Base-by-base conservation (phyloP, 1,139 yeast species). In the Candida labiduridarum region DNA sequence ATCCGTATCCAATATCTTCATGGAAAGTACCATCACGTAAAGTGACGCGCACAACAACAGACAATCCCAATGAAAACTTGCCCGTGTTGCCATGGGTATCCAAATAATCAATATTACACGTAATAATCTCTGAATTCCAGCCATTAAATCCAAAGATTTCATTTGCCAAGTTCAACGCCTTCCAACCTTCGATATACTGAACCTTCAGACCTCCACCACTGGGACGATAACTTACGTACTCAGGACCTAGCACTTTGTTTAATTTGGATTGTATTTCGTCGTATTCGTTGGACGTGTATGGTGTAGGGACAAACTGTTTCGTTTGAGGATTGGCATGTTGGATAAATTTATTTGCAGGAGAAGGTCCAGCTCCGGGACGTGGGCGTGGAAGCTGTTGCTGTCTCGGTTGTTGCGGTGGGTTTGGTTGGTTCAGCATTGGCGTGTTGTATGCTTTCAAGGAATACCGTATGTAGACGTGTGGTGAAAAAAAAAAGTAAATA, bases 1-100 rank as follows among this genome's bases (percentile, higher is more conserved):
- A 83, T 11, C 96, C 96, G 63, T 87, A 87, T 0, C 96, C 96
- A 45, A 87, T 82, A 67, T 88, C 96, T 60, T 88, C 95, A 58
- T 86, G 89, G 59, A 69, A 87, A 0, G 92, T 81, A 0, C 96
- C 96, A 63, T 86, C 89, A 55, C 81, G 80, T 46, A 88, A 69
- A 0, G 89, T 82, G 3, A 88, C 87, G 36, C 95, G 70, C 1
- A 88, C 89, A 33, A 85, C 82, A 11, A 85, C 85, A 1, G 90
- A 84, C 22, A 87, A 71, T 0, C 94, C 94, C 65, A 87, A 71
- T 25, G 83, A 78, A 51, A 74, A 79, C 46, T 81, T 64, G 0
- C 86, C 82, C 7, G 74, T 71, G 39, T 79, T 79, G 42, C 80
- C 80, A 48, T 76, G 77, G 34, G 83, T 83, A 60, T 87, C 95